Conservation (phyloP, 1,284 basidiomycete species). For the Stereum hirsutum region DNA sequence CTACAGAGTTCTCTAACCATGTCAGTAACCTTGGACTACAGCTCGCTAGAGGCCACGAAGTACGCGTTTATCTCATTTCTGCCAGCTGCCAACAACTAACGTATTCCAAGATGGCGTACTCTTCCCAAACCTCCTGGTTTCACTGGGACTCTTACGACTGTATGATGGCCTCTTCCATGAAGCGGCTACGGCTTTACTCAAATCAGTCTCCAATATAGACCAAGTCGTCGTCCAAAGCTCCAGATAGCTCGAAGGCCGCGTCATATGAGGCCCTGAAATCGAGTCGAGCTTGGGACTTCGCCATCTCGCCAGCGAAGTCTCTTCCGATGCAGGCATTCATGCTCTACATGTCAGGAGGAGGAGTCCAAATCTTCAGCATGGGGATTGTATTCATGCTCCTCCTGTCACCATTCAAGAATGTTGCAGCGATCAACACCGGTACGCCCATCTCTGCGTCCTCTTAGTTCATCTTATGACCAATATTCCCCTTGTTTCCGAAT, state of each 20-base stretch:
- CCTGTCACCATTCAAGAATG: constrained; percentile 71
- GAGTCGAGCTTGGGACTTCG: constrained; percentile 83
- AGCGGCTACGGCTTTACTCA: constrained; percentile 2
- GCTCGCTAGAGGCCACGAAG: constrained; percentile 28
- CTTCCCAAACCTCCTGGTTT: constrained; percentile 49
- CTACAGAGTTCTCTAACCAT: no score
- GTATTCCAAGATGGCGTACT: constrained; percentile 8
- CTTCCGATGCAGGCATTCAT: constrained; percentile 94
- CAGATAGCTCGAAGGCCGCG: constrained; percentile 22
- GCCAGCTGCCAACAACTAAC: background rate
- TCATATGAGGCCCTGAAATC: constrained; percentile 65
- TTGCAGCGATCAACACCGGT: constrained; percentile 72
- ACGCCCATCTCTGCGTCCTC: constrained; percentile 16
- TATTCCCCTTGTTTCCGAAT: background rate
- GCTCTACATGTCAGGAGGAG: constrained; percentile 93
- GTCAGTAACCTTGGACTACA: constrained; percentile 24
- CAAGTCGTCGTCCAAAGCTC: constrained; percentile 28
- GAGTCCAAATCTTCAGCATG: constrained; percentile 90
- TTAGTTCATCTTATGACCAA: constrained; percentile 1
- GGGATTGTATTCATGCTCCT: constrained; percentile 89
- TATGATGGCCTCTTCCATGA: constrained; percentile 7
- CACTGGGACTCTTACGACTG: constrained; percentile 18
- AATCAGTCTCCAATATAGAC: constrained; percentile 25
- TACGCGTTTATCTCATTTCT: constrained; percentile 9
- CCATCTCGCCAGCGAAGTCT: constrained; percentile 75